Evolutionary conservation across 139 green algal species (phyloP), one percentile per base, ranked within the genome.

Genomic region (Zygnema cylindricum): DNA sequence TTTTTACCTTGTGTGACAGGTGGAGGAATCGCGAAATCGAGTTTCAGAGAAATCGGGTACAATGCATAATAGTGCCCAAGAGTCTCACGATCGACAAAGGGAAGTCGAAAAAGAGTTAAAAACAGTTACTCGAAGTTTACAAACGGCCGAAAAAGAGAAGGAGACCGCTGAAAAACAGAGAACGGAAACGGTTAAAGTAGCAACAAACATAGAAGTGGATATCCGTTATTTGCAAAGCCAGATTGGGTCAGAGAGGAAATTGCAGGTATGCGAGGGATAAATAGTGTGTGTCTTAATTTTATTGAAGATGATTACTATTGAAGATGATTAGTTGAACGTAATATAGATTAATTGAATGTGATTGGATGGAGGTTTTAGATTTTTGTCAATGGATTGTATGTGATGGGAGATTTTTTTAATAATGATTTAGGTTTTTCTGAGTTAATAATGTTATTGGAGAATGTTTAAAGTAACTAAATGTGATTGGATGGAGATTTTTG

Each of bases 141-240:
- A 88, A 40, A 21, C 23, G 3, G 76, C 87, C 23, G 43, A 71
- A 16, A 40, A 76, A 38, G 21, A 76, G 43, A 90, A 87, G 69
- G 90, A 90, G 32, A 42, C 69, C 32, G 69, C 78, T 49, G 87
- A 93, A 0, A 71, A 88, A 69, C 88, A 95, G 54, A 84, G 92
- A 42, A 77, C 88, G 41, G 89, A 55, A 41, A 89, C 92, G 1
- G 83, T 96, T 71, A 54, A 85, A n/a, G 71, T 84, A 38, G 82
- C 90, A 16, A 90, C 95, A 16, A 85, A 89, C 43, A 82, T 91
- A 23, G 95, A 96, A 54, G 82, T 96, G 40, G 96, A 98, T 41
- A 92, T 98, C 21, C 49, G 49, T 7, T 25, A 63, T 63, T 63
- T 63, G 16, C 49, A 63, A 63, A 16, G 49, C 7, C 49, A 63